Evolutionary conservation across 2,329 filamentous ascomycete species (phyloP), one percentile per base, ranked within the genome.

Genomic region (Fusarium redolens): DNA sequence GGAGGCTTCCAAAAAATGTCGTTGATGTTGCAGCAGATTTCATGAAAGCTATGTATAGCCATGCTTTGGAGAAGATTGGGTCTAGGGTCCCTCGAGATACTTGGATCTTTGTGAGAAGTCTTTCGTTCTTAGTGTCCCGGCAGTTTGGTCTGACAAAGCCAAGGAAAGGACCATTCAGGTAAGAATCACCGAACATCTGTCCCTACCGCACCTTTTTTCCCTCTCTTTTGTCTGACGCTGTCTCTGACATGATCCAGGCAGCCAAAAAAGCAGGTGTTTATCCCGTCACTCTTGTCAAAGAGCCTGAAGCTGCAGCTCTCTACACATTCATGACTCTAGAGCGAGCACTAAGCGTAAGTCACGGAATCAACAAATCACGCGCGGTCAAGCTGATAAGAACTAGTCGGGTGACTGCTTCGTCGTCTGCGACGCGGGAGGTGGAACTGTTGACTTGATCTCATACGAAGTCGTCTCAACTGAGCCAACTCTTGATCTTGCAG

Each of bases 401-500:
- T 71, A 28, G 30, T 45, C 15, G 45, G 31, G 61, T 1, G 75
- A 78, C 15, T 47, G 64, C 7, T 68, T 78, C 14, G 58, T 78
- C 2, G 70, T 78, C 11, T 78, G 77, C n/a, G 77, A 78, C 52
- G 76, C 77, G 3, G 77, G 77, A 4, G 77, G 77, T 4, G 77
- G 77, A 18, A 78, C 77, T 0, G 77, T 78, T 0, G 79, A 83
- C 14, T 62, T 82, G 22, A 80, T 82, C 28, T 80, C 73, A 12
- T 82, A 83, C 43, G 61, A 77, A 31, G 61, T 80, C 17, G 61
- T 63, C 68, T n/a, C 73, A 68, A 37, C 78, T 4, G 35, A 43
- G 7, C 78, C 78, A 2, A 65, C 9, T 5, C 63, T 78, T 0
- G 25, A 74, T n/a, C 28, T 77, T 1, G 76, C 67, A 14, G 77